Evolutionary conservation across 768 basidiomycete genomes (phyloP), one percentile per base, ranked within the genome.

Genomic region (Cyclocybe cylindracea): DNA sequence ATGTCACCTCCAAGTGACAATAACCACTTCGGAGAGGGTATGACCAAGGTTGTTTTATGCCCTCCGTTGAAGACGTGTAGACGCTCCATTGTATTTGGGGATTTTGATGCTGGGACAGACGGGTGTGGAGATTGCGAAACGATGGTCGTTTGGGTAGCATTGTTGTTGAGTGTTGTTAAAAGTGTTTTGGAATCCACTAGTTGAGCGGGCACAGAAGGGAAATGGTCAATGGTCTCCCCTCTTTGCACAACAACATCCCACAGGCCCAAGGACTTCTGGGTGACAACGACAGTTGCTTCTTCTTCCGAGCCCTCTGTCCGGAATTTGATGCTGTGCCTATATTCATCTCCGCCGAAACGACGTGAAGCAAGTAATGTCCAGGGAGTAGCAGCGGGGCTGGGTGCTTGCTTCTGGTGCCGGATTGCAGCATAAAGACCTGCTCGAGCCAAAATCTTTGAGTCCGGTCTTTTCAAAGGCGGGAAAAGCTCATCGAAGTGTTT

Each of bases 401-500:
- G 32, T 41, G 60, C 41, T 34, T 49, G 36, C 16, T 72, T 65
- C 29, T 80, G 78, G 52, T 89, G 88, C 37, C 89, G 82, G 11
- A 92, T 78, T 13, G 76, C 77, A 9, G 91, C 71, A 62, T 80
- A 96, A 6, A 97, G 74, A 0, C 89, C 93, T 1, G 89, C 89
- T 64, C 90, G 88, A 2, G 88, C 90, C 5, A 94, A 70, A 9
- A 89, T 60, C 41, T 84, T 80, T 0, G 86, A 71, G 1, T 80
- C 76, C 2, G 91, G 86, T 11, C 79, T 70, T 5, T 73, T 57
- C 2, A 85, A 58, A 0, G 81, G 74, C 2, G 89, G 89, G 73
- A 97, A 94, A n/a, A 97, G 74, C 50, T 89, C 82, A 37, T 84
- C 75, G 61, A 82, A 79, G 64, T 96, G 87, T 83, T 91, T 93